These are phyloP conservation scores for Penicillium sp. DNA, from an alignment of 2,329 filamentous ascomycete species.

Conservation along the genomic window DNA sequence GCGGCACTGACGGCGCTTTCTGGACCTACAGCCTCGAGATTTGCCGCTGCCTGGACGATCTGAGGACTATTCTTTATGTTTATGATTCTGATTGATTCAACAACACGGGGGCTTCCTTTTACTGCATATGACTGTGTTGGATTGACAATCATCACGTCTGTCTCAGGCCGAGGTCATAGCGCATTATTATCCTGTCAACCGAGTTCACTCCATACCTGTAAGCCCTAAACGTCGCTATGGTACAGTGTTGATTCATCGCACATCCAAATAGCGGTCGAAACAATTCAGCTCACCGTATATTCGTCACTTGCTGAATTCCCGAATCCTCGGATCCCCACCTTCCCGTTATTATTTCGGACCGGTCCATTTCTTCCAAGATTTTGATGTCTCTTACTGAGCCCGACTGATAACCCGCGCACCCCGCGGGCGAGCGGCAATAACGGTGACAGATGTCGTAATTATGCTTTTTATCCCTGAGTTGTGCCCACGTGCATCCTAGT, in stretches of 20 bases:
- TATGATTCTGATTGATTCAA: background rate
- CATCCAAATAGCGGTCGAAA: conserved; percentile 6
- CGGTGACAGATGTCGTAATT: too few species aligned
- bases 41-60: background rate
- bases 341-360: background rate
- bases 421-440: too few species aligned
- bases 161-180: background rate
- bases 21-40: background rate
- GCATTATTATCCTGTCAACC: background rate
- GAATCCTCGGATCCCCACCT: conserved; percentile 1
- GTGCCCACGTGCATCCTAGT: conserved; percentile 10
- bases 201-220: background rate
- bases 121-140: background rate
- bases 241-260: background rate
- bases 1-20: background rate
- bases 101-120: background rate
- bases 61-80: background rate
- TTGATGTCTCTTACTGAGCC: background rate
- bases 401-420: background rate
- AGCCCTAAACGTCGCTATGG: background rate
- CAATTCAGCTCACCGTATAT: conserved; percentile 5
- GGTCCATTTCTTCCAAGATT: too few species aligned
- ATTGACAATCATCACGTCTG: background rate
- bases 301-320: too few species aligned
- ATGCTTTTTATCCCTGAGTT: background rate